A percentile compares a stretch with the other conserved stretches of the same genome.
phyloP scores from a whole-genome alignment of 108 stramenopile species.

The Fragilariopsis cylindrus region DNA sequence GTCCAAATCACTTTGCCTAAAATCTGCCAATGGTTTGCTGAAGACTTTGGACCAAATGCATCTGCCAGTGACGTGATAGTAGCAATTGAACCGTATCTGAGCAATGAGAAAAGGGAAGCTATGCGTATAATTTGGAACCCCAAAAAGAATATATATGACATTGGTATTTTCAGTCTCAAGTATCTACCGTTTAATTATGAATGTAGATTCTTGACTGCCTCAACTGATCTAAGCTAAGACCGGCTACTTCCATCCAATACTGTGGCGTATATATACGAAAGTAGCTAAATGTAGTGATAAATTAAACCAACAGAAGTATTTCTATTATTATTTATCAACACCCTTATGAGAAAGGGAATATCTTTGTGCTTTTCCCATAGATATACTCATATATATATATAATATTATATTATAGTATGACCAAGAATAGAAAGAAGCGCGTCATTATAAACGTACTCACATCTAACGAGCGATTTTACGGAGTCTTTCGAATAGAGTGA shows the following conservation, averaged over 20 bases:
- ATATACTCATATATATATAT: no score
- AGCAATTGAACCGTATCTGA: slow-evolving; percentile 29
- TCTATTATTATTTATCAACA: no score
- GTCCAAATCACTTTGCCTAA: slow-evolving; percentile 36
- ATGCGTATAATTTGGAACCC: slow-evolving; percentile 20
- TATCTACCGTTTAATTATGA: slow-evolving; percentile 40
- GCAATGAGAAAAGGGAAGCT: slow-evolving; percentile 17
- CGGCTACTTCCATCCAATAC: background rate
- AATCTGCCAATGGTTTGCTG: slow-evolving; percentile 52
- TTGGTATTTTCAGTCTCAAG: slow-evolving; percentile 29
- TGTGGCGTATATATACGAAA: no score
- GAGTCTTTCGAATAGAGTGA: no score
- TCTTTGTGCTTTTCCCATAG: no score
- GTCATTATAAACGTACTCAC: no score
- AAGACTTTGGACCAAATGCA: slow-evolving; percentile 45
- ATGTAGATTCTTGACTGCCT: slow-evolving; percentile 39
- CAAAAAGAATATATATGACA: slow-evolving; percentile 16
- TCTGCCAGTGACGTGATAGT: slow-evolving; percentile 29
- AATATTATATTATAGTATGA: no score
- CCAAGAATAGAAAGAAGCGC: no score
- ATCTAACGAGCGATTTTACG: no score
- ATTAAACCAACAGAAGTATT: no score
- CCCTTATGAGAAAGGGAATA: no score
- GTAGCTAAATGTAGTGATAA: no score
- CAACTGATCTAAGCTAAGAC: background rate